Conservation (phyloP, 1,139 yeast genomes). For the Petasospora rhodanensis region DNA sequence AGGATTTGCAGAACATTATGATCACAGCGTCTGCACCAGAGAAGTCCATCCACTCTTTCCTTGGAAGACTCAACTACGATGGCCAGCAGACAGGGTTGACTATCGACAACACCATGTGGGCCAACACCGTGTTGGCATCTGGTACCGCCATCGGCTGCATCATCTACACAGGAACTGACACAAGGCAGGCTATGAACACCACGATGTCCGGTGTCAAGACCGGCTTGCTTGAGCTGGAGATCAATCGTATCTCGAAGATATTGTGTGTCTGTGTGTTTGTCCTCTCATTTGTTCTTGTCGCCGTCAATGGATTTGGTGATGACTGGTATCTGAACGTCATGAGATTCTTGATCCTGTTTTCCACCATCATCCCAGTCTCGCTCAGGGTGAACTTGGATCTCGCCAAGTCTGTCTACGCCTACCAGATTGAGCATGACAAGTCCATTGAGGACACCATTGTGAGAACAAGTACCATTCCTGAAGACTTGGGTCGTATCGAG, state of each 20-base stretch:
- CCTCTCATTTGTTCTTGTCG: conserved; percentile 72
- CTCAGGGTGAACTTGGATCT: conserved; percentile 90
- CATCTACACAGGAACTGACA: conserved; percentile 86
- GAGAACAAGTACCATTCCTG: conserved; percentile 96
- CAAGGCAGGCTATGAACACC: conserved; percentile 93
- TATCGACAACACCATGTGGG: conserved; percentile 95
- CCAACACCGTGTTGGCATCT: conserved; percentile 93
- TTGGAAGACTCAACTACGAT: conserved; percentile 62
- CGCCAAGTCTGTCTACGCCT: conserved; percentile 94
- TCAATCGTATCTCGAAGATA: conserved; percentile 82
- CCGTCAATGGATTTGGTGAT: conserved; percentile 69
- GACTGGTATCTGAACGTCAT: conserved; percentile 87
- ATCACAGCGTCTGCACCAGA: conserved; percentile 74
- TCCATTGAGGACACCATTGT: conserved; percentile 85
- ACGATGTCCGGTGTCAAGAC: conserved; percentile 86
- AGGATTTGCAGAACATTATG: conserved; percentile 43
- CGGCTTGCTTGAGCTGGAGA: conserved; percentile 86
- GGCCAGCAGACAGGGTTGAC: conserved; percentile 62
- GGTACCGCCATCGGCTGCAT: conserved; percentile 88
- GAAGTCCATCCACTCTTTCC: conserved; percentile 75
- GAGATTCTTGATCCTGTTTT: conserved; percentile 85
- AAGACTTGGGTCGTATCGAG: conserved; percentile 94
- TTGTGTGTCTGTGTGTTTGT: conserved; percentile 82
- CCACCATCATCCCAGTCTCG: conserved; percentile 94
- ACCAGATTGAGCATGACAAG: conserved; percentile 85